Conservation (phyloP, 2,329 filamentous ascomycete genomes). For the Diplodia corticola region DNA sequence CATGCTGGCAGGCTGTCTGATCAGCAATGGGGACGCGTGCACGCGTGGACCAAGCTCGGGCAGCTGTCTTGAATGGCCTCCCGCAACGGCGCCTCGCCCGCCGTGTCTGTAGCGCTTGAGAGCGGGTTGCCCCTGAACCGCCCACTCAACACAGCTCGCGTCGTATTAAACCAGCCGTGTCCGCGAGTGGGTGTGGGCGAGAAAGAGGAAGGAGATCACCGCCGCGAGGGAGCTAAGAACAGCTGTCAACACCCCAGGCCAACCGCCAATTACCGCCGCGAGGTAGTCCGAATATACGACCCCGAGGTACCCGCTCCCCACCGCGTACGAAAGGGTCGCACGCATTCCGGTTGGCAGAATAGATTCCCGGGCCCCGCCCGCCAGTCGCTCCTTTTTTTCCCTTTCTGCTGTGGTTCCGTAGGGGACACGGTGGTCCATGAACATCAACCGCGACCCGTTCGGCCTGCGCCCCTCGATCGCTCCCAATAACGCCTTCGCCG, state of each 20-base stretch:
- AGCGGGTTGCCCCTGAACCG: background rate
- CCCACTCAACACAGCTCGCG: background rate
- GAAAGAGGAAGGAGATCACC: slow-evolving; percentile 19
- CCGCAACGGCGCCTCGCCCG: background rate
- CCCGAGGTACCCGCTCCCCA: slow-evolving; percentile 3
- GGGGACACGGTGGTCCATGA: slow-evolving; percentile 9
- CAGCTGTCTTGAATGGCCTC: background rate
- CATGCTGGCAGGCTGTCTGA: background rate
- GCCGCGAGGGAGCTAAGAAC: background rate
- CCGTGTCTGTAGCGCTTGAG: background rate
- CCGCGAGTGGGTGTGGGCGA: background rate
- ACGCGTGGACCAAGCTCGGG: slow-evolving; percentile 10
- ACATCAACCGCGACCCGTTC: slow-evolving; percentile 47
- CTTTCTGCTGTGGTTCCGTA: background rate
- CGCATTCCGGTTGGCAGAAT: background rate
- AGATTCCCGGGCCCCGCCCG: slow-evolving; percentile 8
- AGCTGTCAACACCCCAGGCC: slow-evolving; percentile 19
- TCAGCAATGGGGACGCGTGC: slow-evolving; percentile 7
- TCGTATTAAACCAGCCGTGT: background rate
- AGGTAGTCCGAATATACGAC: background rate
- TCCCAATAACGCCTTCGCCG: slow-evolving; percentile 31
- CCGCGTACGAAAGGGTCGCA: background rate
- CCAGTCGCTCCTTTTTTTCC: slow-evolving; percentile 11
- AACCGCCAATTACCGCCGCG: slow-evolving; percentile 1
- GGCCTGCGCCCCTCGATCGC: slow-evolving; percentile 41